Conservation (phyloP, 2,329 filamentous ascomycete genomes). For the Epichloe festucae region DNA sequence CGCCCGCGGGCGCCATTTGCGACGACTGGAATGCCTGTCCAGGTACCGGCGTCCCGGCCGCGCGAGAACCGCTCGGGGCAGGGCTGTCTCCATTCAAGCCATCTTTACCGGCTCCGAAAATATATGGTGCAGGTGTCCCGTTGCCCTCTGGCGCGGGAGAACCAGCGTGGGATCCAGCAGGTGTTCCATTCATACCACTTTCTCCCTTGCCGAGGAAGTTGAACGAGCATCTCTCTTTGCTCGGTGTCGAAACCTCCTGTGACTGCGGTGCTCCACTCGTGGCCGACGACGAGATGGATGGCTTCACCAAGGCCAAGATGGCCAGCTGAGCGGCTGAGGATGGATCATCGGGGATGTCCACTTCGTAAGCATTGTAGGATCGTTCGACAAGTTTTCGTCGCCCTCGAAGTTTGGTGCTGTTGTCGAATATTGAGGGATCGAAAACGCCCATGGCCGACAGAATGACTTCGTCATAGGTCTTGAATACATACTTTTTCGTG, state of each 20-base stretch:
- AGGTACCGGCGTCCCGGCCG: conserved; percentile 31
- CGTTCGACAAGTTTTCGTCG: conserved; percentile 72
- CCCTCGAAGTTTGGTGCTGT: conserved; percentile 63
- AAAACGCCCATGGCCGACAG: conserved; percentile 94
- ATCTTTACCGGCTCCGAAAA: conserved; percentile 39
- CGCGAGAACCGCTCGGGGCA: conserved; percentile 37
- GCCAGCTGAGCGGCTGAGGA: conserved; percentile 70
- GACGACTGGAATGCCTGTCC: conserved; percentile 17
- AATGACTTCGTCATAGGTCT: conserved; percentile 92
- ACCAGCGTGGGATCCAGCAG: conserved; percentile 72
- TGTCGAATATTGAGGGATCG: conserved; percentile 76
- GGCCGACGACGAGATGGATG: conserved; percentile 34
- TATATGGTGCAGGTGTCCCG: conserved; percentile 50
- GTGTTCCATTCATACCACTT: conserved; percentile 61
- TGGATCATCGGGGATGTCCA: conserved; percentile 76
- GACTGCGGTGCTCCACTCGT: conserved; percentile 30
- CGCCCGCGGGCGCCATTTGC: conserved; percentile 27
- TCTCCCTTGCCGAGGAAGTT: conserved; percentile 55
- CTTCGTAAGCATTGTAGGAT: conserved; percentile 89
- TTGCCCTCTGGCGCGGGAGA: conserved; percentile 73
- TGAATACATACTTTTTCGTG: conserved; percentile 88
- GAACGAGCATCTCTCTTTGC: conserved; percentile 52
- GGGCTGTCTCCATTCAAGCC: conserved; percentile 36
- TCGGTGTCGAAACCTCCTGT: conserved; percentile 43
- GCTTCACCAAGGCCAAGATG: conserved; percentile 46